These are phyloP conservation scores for Didymella keratinophila DNA, from an alignment of 2,329 filamentous ascomycete species.

Conservation along the genomic window DNA sequence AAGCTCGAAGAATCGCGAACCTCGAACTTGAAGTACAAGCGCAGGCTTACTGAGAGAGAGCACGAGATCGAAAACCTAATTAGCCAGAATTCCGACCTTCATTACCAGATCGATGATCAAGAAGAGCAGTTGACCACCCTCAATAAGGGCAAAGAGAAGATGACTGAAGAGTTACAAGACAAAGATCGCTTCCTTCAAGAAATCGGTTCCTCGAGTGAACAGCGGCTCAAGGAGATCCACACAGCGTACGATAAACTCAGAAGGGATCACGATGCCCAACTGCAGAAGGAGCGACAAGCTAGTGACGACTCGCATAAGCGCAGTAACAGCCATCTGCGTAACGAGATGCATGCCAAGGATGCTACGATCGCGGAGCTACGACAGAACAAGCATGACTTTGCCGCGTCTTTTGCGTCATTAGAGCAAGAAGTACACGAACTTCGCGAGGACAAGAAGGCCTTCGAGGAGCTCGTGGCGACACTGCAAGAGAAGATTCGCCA, in stretches of 20 bases:
- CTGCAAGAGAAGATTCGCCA: conserved; percentile 43
- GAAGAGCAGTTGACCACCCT: conserved; percentile 36
- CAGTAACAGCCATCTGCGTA: conserved; percentile 22
- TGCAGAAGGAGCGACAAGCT: conserved; percentile 21
- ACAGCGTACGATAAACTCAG: conserved; percentile 32
- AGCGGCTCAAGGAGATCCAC: conserved; percentile 32
- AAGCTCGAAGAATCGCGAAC: conserved; percentile 39
- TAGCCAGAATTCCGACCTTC: conserved; percentile 41
- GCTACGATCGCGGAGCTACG: conserved; percentile 39
- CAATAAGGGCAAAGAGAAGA: conserved; percentile 30
- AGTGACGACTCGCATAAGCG: conserved; percentile 17
- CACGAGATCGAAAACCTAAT: conserved; percentile 41
- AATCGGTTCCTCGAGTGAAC: conserved; percentile 32
- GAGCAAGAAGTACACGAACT: conserved; percentile 42
- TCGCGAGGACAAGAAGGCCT: conserved; percentile 42
- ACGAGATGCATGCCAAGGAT: conserved; percentile 38
- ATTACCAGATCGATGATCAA: conserved; percentile 37
- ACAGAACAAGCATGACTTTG: conserved; percentile 35
- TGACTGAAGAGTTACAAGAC: conserved; percentile 34
- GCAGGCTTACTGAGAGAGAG: conserved; percentile 35
- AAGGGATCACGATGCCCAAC: conserved; percentile 27
- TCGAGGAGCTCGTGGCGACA: conserved; percentile 40
- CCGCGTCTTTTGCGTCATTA: conserved; percentile 34
- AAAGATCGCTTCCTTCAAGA: conserved; percentile 42
- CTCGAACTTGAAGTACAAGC: conserved; percentile 44